A percentile compares a stretch with the other conserved stretches of the same genome.
Conservation (phyloP, 306 rosid genomes). For the Medicago ruthenica region DNA sequence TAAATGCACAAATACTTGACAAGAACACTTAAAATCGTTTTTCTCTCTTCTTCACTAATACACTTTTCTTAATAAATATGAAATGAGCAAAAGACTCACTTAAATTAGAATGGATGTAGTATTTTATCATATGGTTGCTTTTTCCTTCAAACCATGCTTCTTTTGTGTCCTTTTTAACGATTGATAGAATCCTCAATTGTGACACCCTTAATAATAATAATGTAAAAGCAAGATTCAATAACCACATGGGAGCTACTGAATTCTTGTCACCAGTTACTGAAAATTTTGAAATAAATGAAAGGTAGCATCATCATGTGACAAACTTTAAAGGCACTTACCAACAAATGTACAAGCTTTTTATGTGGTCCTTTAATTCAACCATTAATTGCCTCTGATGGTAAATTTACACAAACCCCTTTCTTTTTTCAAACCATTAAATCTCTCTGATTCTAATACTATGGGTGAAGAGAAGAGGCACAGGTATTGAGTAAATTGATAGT, state of each 20-base stretch:
- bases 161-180: not conserved
- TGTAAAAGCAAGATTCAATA: constrained; percentile 41
- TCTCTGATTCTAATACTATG: constrained; percentile 1
- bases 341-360: constrained; percentile 33
- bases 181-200: constrained; percentile 33
- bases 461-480: constrained; percentile 18
- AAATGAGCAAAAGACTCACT: too few relatives aligned
- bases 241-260: constrained; percentile 46
- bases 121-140: too few relatives aligned
- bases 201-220: constrained; percentile 3
- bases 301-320: constrained; percentile 33
- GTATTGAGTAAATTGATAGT: constrained; percentile 49
- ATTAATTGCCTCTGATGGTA: constrained; percentile 20
- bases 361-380: constrained; percentile 43
- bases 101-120: too few relatives aligned
- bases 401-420: not conserved
- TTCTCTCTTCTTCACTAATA: too few relatives aligned
- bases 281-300: constrained; percentile 29
- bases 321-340: constrained; percentile 38
- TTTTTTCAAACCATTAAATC: not conserved
- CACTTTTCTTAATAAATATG: too few relatives aligned
- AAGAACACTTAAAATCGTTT: too few relatives aligned
- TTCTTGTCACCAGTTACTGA: constrained; percentile 38
- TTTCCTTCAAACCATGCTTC: not conserved
- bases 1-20: too few relatives aligned